Evolutionary conservation across 768 basidiomycete species (phyloP).

Genomic region (Podaxis sp.): DNA sequence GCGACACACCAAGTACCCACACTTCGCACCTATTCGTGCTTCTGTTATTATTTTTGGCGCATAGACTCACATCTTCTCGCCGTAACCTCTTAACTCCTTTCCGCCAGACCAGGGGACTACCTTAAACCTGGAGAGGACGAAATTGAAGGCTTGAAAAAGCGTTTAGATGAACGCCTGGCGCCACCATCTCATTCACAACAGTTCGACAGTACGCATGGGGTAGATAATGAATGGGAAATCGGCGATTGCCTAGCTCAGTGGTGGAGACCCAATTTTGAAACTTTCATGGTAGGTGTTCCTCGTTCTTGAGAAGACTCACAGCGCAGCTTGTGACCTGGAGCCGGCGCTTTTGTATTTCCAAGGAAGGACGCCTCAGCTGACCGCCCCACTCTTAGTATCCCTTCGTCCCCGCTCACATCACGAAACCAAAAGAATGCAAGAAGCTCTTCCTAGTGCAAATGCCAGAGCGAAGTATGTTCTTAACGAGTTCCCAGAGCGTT

Average conservation of each 20-base stretch:
- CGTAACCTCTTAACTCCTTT: not conserved
- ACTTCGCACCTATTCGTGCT: not conserved
- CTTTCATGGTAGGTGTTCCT: slow-evolving; percentile 83
- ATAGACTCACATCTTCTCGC: not conserved
- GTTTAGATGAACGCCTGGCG: slow-evolving; percentile 87
- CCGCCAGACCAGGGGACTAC: slow-evolving; percentile 90
- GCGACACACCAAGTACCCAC: too few relatives aligned
- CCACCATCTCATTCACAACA: slow-evolving; percentile 70
- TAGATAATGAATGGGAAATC: slow-evolving; percentile 93
- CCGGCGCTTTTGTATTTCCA: too few relatives aligned
- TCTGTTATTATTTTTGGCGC: slow-evolving; percentile 1
- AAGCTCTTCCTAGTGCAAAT: slow-evolving; percentile 94
- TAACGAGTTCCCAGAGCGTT: not conserved
- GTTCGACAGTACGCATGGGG: slow-evolving; percentile 73
- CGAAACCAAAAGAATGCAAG: slow-evolving; percentile 98
- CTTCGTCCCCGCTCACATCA: slow-evolving; percentile 92
- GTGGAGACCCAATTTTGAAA: slow-evolving; percentile 99
- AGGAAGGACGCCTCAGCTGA: not conserved
- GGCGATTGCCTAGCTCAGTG: slow-evolving; percentile 96
- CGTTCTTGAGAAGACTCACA: not conserved
- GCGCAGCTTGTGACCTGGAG: not conserved
- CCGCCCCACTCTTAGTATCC: slow-evolving; percentile 63
- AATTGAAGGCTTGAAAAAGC: slow-evolving; percentile 82
- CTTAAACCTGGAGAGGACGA: slow-evolving; percentile 96
- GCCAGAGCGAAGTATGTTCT: slow-evolving; percentile 83